These are phyloP conservation scores for Grosmannia huntii DNA, from an alignment of 2,329 filamentous ascomycete species.

Conservation along the genomic window DNA sequence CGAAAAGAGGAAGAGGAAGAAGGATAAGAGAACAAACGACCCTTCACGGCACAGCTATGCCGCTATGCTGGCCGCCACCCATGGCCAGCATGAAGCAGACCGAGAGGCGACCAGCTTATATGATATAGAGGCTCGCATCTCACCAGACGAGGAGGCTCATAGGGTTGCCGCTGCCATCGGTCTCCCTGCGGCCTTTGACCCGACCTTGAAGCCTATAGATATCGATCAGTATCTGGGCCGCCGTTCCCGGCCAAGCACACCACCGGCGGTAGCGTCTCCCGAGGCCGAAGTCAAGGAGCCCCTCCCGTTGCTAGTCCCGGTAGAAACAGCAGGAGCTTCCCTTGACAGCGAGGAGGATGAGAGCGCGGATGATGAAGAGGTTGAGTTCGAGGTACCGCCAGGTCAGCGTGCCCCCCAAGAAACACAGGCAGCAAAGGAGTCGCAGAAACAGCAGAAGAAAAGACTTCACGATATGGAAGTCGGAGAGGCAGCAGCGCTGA, in stretches of 20 bases:
- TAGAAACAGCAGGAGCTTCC: constrained; percentile 10
- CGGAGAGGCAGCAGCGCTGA: constrained; percentile 40
- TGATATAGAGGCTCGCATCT: constrained; percentile 40
- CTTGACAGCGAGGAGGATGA: constrained; percentile 30
- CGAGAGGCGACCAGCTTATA: constrained; percentile 39
- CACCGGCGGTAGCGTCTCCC: not conserved
- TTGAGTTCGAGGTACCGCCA: constrained; percentile 28
- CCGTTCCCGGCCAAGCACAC: constrained; percentile 9
- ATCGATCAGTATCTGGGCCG: constrained; percentile 11
- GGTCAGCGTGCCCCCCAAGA: constrained; percentile 28
- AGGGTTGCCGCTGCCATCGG: constrained; percentile 51
- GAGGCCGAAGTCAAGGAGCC: not conserved
- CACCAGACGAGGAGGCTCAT: constrained; percentile 50
- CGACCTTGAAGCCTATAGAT: constrained; percentile 46
- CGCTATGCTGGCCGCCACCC: constrained; percentile 56
- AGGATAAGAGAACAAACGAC: constrained; percentile 69
- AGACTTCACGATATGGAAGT: constrained; percentile 48
- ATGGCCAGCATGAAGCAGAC: constrained; percentile 45
- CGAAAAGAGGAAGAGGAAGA: constrained; percentile 81
- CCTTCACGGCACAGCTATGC: constrained; percentile 64
- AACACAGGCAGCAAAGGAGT: constrained; percentile 34
- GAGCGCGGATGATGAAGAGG: constrained; percentile 27
- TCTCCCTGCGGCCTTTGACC: constrained; percentile 49
- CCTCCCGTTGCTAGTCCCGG: not conserved
- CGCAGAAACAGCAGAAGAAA: constrained; percentile 31